Conservation (phyloP, 2,329 filamentous ascomycete genomes). For the Penicillium occitanis region DNA sequence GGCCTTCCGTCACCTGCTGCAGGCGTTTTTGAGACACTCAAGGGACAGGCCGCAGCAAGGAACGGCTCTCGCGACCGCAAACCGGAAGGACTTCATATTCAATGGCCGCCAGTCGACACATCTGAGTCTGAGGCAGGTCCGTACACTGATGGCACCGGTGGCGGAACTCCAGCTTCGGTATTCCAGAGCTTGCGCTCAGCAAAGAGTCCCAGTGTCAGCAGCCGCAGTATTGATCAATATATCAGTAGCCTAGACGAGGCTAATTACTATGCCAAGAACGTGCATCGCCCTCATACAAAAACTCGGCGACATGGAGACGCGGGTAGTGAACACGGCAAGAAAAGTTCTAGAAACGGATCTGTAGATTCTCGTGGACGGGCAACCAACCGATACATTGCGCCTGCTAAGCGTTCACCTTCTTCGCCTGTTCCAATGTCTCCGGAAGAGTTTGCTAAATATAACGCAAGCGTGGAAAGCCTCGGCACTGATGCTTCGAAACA, state of each 20-base stretch:
- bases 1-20: slow-evolving; percentile 68
- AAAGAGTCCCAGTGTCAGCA: slow-evolving; percentile 59
- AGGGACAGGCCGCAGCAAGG: slow-evolving; percentile 59
- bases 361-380: slow-evolving; percentile 67
- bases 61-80: slow-evolving; percentile 72
- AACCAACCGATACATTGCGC: slow-evolving; percentile 66
- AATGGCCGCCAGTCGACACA: slow-evolving; percentile 55
- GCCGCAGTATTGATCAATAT: slow-evolving; percentile 74
- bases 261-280: slow-evolving; percentile 59
- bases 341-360: slow-evolving; percentile 60
- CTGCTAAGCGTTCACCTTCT: slow-evolving; percentile 81
- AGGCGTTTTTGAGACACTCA: slow-evolving; percentile 62
- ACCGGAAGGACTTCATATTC: slow-evolving; percentile 70
- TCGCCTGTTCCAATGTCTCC: slow-evolving; percentile 94
- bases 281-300: slow-evolving; percentile 49
- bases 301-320: slow-evolving; percentile 48
- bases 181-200: slow-evolving; percentile 51
- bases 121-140: slow-evolving; percentile 44
- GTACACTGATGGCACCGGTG: slow-evolving; percentile 57
- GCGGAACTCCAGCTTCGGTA: slow-evolving; percentile 38
- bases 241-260: slow-evolving; percentile 83
- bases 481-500: slow-evolving; percentile 36
- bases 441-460: slow-evolving; percentile 64
- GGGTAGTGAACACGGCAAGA: slow-evolving; percentile 47
- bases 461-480: slow-evolving; percentile 50